Conservation (phyloP, 106 monocot species). For the Allium cepa region DNA sequence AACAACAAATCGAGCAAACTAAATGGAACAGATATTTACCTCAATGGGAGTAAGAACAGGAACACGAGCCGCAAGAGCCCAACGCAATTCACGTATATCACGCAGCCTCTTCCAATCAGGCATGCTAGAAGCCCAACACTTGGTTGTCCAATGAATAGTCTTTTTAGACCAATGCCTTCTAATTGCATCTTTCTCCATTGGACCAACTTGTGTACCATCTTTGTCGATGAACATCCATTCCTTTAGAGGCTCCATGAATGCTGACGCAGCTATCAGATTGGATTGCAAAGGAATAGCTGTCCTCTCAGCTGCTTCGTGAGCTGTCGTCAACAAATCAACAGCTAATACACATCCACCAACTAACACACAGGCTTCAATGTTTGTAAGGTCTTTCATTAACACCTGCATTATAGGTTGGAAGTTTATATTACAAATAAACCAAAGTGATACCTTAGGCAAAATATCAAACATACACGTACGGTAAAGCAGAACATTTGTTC, state of each 20-base stretch:
- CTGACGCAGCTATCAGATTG: conserved; percentile 92
- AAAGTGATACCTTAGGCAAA: too few relatives aligned
- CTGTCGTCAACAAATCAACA: conserved; percentile 81
- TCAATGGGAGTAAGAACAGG: conserved; percentile 87
- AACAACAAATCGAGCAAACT: too few relatives aligned
- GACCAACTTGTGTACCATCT: conserved; percentile 69
- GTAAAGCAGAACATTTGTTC: too few relatives aligned
- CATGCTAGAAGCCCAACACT: conserved; percentile 94
- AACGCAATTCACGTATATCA: conserved; percentile 97
- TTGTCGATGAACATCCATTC: conserved; percentile 95
- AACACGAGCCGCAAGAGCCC: conserved; percentile 77
- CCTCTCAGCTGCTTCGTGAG: conserved; percentile 93
- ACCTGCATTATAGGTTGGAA: conserved; percentile 27
- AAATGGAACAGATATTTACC: conserved; percentile 26
- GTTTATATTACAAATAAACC: too few relatives aligned
- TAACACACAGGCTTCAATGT: conserved; percentile 89
- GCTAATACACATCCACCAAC: conserved; percentile 95
- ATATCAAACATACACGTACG: too few relatives aligned
- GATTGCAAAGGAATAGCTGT: conserved; percentile 94
- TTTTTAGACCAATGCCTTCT: conserved; percentile 92
- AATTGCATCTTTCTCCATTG: conserved; percentile 89
- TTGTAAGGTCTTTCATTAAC: conserved; percentile 79
- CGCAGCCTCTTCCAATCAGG: conserved; percentile 83
- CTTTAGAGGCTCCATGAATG: conserved; percentile 98
- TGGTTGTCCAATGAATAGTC: conserved; percentile 85